Percentiles rank a stretch among this genome's conserved stretches.
Evolutionary conservation across 225 moss, liverwort and hornwort genomes (phyloP).

Genomic region (Pseudoscleropodium purum): DNA sequence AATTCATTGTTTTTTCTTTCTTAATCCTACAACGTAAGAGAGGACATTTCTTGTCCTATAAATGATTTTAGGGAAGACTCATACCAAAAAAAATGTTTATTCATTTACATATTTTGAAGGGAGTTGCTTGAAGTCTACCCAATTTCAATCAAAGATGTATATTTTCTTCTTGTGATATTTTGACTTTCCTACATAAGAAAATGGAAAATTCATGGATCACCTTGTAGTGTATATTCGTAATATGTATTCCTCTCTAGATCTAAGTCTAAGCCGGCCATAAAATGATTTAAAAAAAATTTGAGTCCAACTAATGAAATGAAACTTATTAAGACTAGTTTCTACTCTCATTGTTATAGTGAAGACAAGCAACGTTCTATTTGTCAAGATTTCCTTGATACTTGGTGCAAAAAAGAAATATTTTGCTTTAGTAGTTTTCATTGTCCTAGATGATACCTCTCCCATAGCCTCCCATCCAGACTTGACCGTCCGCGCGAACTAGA

Average conservation of each 20-base stretch:
- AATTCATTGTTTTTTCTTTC: background rate
- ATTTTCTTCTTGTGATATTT: background rate
- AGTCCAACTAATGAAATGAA: background rate
- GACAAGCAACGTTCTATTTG: too few species aligned
- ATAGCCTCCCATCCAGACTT: too few species aligned
- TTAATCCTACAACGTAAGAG: background rate
- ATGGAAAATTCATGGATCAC: background rate
- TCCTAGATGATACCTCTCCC: too few species aligned
- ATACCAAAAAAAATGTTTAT: background rate
- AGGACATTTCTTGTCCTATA: rapidly evolving
- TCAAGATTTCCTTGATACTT: too few species aligned
- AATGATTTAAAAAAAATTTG: background rate
- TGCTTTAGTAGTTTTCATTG: too few species aligned
- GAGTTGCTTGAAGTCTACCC: background rate
- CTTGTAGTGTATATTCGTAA: background rate
- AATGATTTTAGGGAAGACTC: background rate
- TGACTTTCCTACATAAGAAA: background rate
- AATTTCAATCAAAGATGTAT: background rate
- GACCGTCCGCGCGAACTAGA: too few species aligned
- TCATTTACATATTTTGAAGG: background rate
- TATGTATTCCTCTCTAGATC: background rate
- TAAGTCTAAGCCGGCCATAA: too few species aligned
- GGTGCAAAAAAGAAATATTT: too few species aligned
- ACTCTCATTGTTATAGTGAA: background rate
- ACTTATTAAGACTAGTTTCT: background rate